phyloP scores from a whole-genome alignment of 2,329 filamentous ascomycete species.

The Capronia coronata region DNA sequence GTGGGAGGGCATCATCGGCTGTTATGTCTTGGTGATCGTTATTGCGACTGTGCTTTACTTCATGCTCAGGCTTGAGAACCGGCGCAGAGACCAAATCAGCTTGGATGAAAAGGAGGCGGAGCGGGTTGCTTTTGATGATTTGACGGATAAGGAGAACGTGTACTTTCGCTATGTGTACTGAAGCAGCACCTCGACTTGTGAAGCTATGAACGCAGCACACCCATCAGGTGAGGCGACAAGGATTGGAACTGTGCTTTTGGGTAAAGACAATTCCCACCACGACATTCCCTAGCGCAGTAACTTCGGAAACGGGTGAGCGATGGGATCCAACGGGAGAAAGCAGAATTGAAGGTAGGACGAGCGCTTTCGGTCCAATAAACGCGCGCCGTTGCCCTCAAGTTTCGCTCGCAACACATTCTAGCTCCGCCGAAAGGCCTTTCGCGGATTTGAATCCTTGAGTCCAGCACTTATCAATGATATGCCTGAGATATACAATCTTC shows the following conservation, averaged over 20 bases:
- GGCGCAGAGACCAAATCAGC: conserved; percentile 42
- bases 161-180: conserved; percentile 58
- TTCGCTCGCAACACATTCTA: too few species aligned
- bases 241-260: too few species aligned
- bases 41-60: conserved; percentile 52
- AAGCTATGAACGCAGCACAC: too few species aligned
- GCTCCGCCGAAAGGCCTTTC: conserved; percentile 19
- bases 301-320: too few species aligned
- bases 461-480: conserved; percentile 31
- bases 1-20: conserved; percentile 61
- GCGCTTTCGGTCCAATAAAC: too few species aligned
- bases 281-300: too few species aligned
- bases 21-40: conserved; percentile 62
- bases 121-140: conserved; percentile 59
- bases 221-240: too few species aligned
- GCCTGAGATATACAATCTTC: conserved; percentile 28
- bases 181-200: too few species aligned
- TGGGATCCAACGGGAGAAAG: too few species aligned
- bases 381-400: too few species aligned
- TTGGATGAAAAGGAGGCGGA: conserved; percentile 57
- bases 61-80: conserved; percentile 56
- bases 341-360: too few species aligned
- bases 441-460: conserved; percentile 13
- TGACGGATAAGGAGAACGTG: conserved; percentile 63
- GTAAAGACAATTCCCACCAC: too few species aligned